A percentile compares a stretch with the other conserved stretches of the same genome.
Conservation (phyloP, 805 yeast species). For the Kurtzmaniella fragi region DNA sequence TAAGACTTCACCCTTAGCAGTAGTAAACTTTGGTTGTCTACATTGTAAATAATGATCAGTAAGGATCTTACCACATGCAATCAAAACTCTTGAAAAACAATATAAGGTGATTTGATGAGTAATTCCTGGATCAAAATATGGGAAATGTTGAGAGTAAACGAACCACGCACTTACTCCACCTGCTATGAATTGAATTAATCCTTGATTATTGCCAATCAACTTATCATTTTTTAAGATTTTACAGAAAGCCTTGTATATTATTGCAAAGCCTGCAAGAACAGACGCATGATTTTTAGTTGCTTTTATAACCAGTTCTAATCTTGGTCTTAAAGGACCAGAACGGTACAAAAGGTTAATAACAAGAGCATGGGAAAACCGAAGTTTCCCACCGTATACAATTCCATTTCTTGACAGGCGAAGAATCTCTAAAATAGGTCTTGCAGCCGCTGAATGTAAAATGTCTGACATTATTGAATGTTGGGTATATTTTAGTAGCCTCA, state of each 20-base stretch:
- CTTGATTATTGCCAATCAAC: constrained; percentile 25
- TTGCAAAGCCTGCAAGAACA: constrained; percentile 53
- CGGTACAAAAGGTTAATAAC: constrained; percentile 57
- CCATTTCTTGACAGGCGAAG: constrained; percentile 41
- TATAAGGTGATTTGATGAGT: constrained; percentile 74
- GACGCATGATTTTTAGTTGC: constrained; percentile 54
- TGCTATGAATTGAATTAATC: constrained; percentile 29
- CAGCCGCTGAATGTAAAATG: constrained; percentile 1
- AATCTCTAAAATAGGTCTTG: constrained; percentile 26
- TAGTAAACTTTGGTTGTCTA: constrained; percentile 27
- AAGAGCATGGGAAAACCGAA: constrained; percentile 59
- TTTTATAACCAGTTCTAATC: constrained; percentile 40
- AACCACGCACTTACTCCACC: constrained; percentile 40
- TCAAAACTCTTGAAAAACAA: constrained; percentile 61
- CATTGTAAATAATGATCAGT: constrained; percentile 35
- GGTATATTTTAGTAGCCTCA: neutral
- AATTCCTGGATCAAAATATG: constrained; percentile 42
- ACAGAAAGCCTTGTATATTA: constrained; percentile 42
- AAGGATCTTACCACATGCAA: constrained; percentile 55
- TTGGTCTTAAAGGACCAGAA: constrained; percentile 43
- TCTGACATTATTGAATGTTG: constrained; percentile 10
- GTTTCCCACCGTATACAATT: constrained; percentile 55
- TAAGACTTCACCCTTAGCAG: constrained; percentile 13
- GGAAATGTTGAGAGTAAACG: constrained; percentile 41
- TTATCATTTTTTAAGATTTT: constrained; percentile 27